Evolutionary conservation across 768 basidiomycete species (phyloP).

Genomic region (Boletus tomentosulus): DNA sequence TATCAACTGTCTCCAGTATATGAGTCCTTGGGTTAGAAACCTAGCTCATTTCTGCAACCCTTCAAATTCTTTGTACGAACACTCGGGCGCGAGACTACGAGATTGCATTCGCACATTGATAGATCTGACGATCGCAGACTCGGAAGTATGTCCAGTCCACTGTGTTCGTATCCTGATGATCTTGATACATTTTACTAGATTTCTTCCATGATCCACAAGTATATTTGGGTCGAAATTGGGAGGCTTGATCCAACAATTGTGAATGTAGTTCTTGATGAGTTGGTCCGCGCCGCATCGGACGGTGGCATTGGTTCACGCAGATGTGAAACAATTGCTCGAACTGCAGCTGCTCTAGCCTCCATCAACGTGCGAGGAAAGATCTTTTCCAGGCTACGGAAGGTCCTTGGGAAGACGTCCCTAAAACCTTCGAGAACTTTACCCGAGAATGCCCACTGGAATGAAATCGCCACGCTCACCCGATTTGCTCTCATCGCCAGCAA

Average conservation of each 20-base stretch:
- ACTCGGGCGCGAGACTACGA: conserved; percentile 68
- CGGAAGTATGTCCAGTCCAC: conserved; percentile 52
- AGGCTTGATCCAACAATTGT: conserved; percentile 62
- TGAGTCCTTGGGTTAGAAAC: conserved; percentile 88
- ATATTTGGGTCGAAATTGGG: conserved; percentile 74
- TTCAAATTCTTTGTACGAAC: conserved; percentile 61
- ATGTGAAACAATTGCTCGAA: conserved; percentile 72
- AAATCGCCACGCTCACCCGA: conserved; percentile 75
- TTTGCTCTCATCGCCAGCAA: conserved; percentile 71
- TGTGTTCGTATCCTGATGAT: background rate
- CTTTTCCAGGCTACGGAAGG: conserved; percentile 75
- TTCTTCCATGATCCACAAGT: conserved; percentile 60
- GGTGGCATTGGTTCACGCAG: conserved; percentile 71
- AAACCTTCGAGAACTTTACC: conserved; percentile 58
- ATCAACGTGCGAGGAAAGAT: conserved; percentile 76
- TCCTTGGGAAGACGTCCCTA: conserved; percentile 67
- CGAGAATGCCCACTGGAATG: conserved; percentile 74
- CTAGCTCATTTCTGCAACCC: conserved; percentile 68
- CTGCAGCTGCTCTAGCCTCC: conserved; percentile 69
- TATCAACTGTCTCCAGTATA: conserved; percentile 72
- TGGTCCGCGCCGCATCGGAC: conserved; percentile 79
- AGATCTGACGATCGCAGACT: conserved; percentile 66
- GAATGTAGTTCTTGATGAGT: conserved; percentile 74
- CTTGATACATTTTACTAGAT: conserved; percentile 41
- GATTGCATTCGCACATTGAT: conserved; percentile 80